phyloP scores from a whole-genome alignment of 1,139 yeast genomes.

The Geotrichum candidum region DNA sequence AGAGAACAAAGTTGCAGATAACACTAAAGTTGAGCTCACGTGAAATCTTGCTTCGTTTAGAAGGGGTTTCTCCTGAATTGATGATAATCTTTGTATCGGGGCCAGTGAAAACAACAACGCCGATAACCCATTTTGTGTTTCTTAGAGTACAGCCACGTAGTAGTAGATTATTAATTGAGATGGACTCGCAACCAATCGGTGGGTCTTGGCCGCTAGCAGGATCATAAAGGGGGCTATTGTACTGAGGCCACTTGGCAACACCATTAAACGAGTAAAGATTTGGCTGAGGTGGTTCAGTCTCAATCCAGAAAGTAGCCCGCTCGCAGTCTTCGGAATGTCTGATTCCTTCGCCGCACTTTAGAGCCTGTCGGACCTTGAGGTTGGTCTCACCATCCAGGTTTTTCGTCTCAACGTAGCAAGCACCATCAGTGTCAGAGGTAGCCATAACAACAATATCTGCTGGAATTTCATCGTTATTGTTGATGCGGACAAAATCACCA shows the following conservation, averaged over 20 bases:
- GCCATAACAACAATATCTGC: conserved; percentile 80
- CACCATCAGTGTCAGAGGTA: conserved; percentile 83
- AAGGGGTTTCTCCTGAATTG: conserved; percentile 89
- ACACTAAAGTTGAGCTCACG: conserved; percentile 81
- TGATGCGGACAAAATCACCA: conserved; percentile 81
- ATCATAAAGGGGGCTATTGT: conserved; percentile 21
- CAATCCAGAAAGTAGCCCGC: conserved; percentile 72
- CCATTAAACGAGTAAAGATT: conserved; percentile 84
- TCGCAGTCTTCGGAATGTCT: conserved; percentile 68
- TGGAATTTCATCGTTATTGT: conserved; percentile 87
- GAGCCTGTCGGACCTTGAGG: conserved; percentile 72
- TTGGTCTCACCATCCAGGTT: conserved; percentile 96
- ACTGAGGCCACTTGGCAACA: conserved; percentile 53
- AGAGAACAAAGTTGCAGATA: conserved; percentile 62
- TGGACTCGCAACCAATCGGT: conserved; percentile 50
- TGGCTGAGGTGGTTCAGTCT: conserved; percentile 85
- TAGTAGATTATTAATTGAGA: conserved; percentile 70
- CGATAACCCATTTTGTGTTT: conserved; percentile 44
- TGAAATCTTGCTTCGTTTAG: conserved; percentile 77
- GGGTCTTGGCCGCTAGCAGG: conserved; percentile 20
- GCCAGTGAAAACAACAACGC: conserved; percentile 87
- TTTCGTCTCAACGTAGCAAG: conserved; percentile 88
- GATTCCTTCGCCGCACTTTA: conserved; percentile 61
- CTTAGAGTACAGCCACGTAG: conserved; percentile 80
- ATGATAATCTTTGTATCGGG: conserved; percentile 87